Conservation (phyloP, 331 rosid species). For the Quercus lobata region DNA sequence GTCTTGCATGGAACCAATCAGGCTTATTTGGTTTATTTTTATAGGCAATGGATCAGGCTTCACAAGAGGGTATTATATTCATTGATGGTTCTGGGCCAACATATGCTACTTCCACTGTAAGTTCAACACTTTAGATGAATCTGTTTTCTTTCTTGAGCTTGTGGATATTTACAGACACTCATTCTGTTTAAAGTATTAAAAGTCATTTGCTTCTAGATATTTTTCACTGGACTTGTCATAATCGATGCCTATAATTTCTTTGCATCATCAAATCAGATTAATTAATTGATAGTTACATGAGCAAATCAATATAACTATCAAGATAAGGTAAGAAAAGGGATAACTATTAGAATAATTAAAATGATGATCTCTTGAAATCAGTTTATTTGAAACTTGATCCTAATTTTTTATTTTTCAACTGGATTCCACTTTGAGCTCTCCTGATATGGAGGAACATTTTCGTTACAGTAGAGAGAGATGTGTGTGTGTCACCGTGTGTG, state of each 20-base stretch:
- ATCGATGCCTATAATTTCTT: background rate
- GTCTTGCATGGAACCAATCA: conserved; percentile 1
- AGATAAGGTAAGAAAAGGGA: too few species aligned
- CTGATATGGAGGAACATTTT: background rate
- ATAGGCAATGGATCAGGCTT: conserved; percentile 77
- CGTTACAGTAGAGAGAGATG: accelerated
- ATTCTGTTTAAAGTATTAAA: conserved; percentile 2
- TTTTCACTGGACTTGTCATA: background rate
- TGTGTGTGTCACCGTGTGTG: too few species aligned
- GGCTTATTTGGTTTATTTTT: background rate
- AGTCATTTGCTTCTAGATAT: background rate
- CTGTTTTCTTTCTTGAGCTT: background rate
- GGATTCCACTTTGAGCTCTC: background rate
- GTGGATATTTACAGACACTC: conserved; percentile 4
- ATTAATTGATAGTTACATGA: background rate
- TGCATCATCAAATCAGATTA: background rate
- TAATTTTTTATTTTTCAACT: background rate
- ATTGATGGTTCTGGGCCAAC: conserved; percentile 91
- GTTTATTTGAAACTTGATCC: background rate
- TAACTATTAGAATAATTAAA: background rate
- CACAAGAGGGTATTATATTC: conserved; percentile 62
- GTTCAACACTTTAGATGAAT: conserved; percentile 18
- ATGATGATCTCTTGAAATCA: background rate
- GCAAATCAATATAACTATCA: background rate
- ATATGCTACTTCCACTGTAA: conserved; percentile 85